Evolutionary conservation across 495 filamentous ascomycete species (phyloP), one percentile per base, ranked within the genome.

Genomic region (Talaromyces proteolyticus): DNA sequence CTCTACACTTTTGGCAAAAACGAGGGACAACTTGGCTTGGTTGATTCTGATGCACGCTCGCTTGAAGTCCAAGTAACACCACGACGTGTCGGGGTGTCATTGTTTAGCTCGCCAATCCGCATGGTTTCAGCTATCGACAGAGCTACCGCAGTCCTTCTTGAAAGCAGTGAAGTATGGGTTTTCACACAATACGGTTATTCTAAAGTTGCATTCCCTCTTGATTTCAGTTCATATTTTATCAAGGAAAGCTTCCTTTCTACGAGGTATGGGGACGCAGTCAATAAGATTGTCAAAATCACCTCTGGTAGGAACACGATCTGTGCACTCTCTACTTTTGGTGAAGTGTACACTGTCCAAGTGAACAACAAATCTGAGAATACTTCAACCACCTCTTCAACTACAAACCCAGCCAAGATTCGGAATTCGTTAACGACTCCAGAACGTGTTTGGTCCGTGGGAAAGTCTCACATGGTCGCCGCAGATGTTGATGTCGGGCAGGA

Each of bases 1-100:
- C 70, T 98, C 4, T 98, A 87, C 61, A 95, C 89, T 4, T 98
- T 94, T 74, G 93, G 93, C 17, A 95, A 93, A 65, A 98, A 97
- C 55, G 82, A 94, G 55, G 93, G 93, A 19, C 93, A 98, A 57
- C 78, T 98, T 42, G 94, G 93, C 3, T 72, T 98, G 39, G 86
- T 96, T 59, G 94, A 96, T 61, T 91, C 93, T 11, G 92, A 97
- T 65, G 90, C 94, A 36, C 83, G 89, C 17, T 95, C 91, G 0
- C 80, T 96, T 14, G 87, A 91, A 51, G 69, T 81, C 16, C 93
- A 98, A 62, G 75, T 75, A 11, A 86, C 78, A 1, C 94, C 93
- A 11, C 79, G 92, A 37, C 91, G 86, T 53, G 91, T 97, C 23
- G 88, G 89, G 0, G 89, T 88, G 0, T 91, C 89, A 2, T 74